Evolutionary conservation across 331 rosid genomes (phyloP).

Genomic region (Stylosanthes scabra): DNA sequence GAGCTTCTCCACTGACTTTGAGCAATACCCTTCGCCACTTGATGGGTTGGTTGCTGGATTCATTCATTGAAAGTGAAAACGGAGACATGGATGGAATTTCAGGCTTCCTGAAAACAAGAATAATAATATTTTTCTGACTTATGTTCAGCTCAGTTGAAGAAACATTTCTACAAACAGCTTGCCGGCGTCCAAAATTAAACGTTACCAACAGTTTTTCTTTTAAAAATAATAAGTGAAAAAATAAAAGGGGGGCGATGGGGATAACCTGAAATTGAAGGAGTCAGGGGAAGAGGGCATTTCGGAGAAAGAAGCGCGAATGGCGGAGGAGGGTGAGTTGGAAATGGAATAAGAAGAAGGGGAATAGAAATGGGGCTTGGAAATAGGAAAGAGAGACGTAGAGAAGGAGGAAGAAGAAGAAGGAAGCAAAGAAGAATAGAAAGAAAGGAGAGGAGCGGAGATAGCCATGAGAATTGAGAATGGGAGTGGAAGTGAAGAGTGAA

Average conservation of each 20-base stretch:
- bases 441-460: constrained; percentile 41
- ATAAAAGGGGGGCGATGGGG: background rate
- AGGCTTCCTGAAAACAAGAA: constrained; percentile 44
- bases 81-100: constrained; percentile 62
- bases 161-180: constrained; percentile 32
- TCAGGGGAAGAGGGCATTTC: constrained; percentile 55
- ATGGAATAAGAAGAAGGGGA: constrained; percentile 21
- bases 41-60: constrained; percentile 50
- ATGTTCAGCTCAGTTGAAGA: background rate
- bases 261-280: constrained; percentile 61
- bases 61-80: constrained; percentile 65
- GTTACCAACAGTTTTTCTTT: background rate
- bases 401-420: constrained; percentile 21
- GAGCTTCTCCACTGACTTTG: constrained; percentile 99
- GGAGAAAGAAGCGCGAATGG: constrained; percentile 56
- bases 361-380: background rate
- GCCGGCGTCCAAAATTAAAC: background rate
- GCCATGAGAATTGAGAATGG: constrained; percentile 45
- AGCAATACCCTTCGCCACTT: constrained; percentile 97
- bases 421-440: constrained; percentile 36
- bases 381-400: constrained; percentile 15
- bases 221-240: background rate
- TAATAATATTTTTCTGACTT: background rate
- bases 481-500: too few species aligned
- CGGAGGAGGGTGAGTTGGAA: constrained; percentile 23